Base-by-base conservation (phyloP, 2,329 filamentous ascomycete genomes). In the Scolecobasidium constrictum region DNA sequence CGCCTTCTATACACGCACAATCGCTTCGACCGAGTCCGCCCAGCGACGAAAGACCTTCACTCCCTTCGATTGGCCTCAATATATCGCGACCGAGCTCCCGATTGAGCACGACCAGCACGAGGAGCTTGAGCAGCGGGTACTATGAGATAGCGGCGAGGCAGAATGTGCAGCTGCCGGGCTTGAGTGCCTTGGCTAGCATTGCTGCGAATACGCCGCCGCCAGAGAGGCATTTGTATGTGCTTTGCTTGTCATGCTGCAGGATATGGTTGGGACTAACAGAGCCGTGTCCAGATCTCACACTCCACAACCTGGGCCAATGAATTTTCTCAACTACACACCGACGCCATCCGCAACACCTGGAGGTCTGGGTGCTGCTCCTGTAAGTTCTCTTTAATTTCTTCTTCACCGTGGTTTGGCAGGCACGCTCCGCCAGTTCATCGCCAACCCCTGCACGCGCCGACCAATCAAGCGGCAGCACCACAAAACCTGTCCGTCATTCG, bases 271-370 rank as follows among this genome's bases (percentile, higher is more conserved):
- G n/a, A n/a, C n/a, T n/a, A n/a, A n/a, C n/a, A n/a, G n/a, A n/a
- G n/a, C n/a, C n/a, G n/a, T 31, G 26, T 31, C 9, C 26, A 31
- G 26, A n/a, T 31, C 26, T 7, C 26, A 31, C 9, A n/a, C 26
- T 31, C 26, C 26, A 9, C 26, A 31, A n/a, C 26, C 26, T 9
- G 26, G 26, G 9, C n/a, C n/a, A n/a, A n/a, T 31, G 26, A 31
- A 31, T n/a, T 31, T 31, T n/a, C 26, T 31, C n/a, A n/a, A n/a
- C 26, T 31, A 31, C 26, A 31, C 68, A 75, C 68, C 76, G 50
- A 78, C 78, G 36, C 77, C 78, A 38, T 76, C 77, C 47, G 75
- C 75, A 33, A 81, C 78, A 33, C 73, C 76, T 48, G 77, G 75
- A 50, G 78, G 78, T 42, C 75, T 78, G 57, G 73, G 72, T 49